phyloP scores from a whole-genome alignment of 306 rosid species.

The Geum urbanum region DNA sequence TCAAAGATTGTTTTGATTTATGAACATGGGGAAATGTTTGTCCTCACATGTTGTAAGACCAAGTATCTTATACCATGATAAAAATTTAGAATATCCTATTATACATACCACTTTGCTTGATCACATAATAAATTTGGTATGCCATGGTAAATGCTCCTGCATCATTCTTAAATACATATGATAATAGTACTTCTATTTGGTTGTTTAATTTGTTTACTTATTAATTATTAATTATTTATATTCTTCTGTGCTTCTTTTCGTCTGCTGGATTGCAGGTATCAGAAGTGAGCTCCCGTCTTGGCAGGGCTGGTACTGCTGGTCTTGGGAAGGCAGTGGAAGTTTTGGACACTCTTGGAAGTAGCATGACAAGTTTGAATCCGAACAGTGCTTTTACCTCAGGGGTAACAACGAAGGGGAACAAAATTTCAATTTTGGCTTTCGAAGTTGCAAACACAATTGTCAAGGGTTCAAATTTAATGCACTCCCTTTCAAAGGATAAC shows the following conservation, averaged over 20 bases:
- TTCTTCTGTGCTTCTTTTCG: not conserved
- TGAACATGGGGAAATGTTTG: no score
- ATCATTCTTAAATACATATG: not conserved
- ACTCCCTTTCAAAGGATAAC: conserved; percentile 90
- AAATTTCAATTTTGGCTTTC: conserved; percentile 89
- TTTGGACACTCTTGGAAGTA: conserved; percentile 96
- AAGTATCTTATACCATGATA: no score
- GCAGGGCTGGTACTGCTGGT: conserved; percentile 96
- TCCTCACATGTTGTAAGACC: no score
- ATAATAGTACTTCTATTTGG: not conserved
- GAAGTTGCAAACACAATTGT: conserved; percentile 98
- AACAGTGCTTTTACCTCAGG: conserved; percentile 84
- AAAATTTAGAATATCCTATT: not conserved
- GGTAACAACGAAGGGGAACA: conserved; percentile 75
- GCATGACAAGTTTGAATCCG: conserved; percentile 83
- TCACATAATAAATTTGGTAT: not conserved
- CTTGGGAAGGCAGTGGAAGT: conserved; percentile 99
- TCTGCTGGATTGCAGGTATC: conserved; percentile 59
- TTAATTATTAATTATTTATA: not conserved
- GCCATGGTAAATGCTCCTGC: not conserved
- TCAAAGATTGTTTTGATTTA: no score
- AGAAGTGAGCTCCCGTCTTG: conserved; percentile 88
- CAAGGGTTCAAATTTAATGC: conserved; percentile 93
- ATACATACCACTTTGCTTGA: not conserved
- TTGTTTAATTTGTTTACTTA: not conserved